phyloP scores from a whole-genome alignment of 2,329 filamentous ascomycete species.

The Colletotrichum zoysiae region DNA sequence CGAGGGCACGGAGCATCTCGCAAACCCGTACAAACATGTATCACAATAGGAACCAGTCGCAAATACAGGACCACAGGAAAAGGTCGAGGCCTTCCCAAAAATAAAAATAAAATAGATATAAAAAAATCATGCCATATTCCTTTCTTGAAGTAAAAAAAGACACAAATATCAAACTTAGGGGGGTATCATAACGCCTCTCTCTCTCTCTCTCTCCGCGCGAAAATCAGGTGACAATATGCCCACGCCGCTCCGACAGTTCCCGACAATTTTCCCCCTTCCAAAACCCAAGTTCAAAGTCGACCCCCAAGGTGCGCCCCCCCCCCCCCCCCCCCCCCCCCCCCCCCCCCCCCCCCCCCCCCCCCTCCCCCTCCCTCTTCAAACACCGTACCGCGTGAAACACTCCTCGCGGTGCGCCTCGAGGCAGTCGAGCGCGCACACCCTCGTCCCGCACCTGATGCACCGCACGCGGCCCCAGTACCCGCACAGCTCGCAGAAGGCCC shows the following conservation, averaged over 20 bases:
- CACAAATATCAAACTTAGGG: neutral
- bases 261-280: no score
- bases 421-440: slow-evolving; percentile 83
- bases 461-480: slow-evolving; percentile 84
- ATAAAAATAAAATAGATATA: no score
- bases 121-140: neutral
- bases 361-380: slow-evolving; percentile 45
- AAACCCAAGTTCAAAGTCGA: neutral
- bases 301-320: neutral
- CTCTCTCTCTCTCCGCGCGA: neutral
- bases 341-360: no score
- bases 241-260: neutral
- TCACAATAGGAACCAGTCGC: neutral
- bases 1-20: neutral
- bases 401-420: slow-evolving; percentile 79
- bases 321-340: no score
- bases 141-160: neutral
- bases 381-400: slow-evolving; percentile 74
- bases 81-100: neutral
- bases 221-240: neutral
- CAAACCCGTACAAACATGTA: slow-evolving; percentile 5
- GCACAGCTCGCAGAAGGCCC: slow-evolving; percentile 82
- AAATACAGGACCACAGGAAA: neutral
- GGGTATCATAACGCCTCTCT: slow-evolving; percentile 29
- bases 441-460: slow-evolving; percentile 82